Evolutionary conservation across 768 basidiomycete genomes (phyloP), one percentile per base, ranked within the genome.

Genomic region (Boletus vinaceobasis): DNA sequence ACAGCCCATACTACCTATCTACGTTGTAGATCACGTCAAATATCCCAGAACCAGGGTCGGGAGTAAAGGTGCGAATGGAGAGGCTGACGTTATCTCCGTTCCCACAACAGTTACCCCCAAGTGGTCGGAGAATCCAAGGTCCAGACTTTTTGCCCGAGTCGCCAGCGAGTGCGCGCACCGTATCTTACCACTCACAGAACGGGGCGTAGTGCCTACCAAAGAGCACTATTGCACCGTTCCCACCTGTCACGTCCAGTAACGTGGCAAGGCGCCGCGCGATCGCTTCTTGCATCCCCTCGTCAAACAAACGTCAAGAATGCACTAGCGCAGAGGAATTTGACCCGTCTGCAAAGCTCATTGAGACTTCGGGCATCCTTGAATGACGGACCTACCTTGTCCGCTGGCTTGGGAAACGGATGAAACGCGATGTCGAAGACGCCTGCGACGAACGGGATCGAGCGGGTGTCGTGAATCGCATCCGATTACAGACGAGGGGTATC

Each of bases 61-160:
- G n/a, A n/a, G 15, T 2, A 2, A 7, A 19, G 13, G 70, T 17
- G 21, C 87, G 62, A 90, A 90, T 23, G n/a, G n/a, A n/a, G n/a
- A n/a, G n/a, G n/a, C n/a, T 23, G 4, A 23, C 23, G 23, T 23
- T 23, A 23, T 23, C 23, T 23, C 23, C 23, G 23, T 4, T 23
- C 23, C 23, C 23, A 23, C 23, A 23, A 23, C 23, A 2, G 2
- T n/a, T n/a, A n/a, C n/a, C n/a, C n/a, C n/a, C n/a, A n/a, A n/a
- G n/a, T n/a, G n/a, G n/a, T n/a, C n/a, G n/a, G n/a, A n/a, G n/a
- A n/a, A n/a, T n/a, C n/a, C n/a, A n/a, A n/a, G n/a, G n/a, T n/a
- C n/a, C n/a, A n/a, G n/a, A n/a, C n/a, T n/a, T n/a, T n/a, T 67
- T 88, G 75, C 1, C 47, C 17, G n/a, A 23, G 23, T 23, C 23